A percentile compares a stretch with the other conserved stretches of the same genome.
phyloP scores from a whole-genome alignment of 1,284 basidiomycete genomes.

The Athelia psychrophila region DNA sequence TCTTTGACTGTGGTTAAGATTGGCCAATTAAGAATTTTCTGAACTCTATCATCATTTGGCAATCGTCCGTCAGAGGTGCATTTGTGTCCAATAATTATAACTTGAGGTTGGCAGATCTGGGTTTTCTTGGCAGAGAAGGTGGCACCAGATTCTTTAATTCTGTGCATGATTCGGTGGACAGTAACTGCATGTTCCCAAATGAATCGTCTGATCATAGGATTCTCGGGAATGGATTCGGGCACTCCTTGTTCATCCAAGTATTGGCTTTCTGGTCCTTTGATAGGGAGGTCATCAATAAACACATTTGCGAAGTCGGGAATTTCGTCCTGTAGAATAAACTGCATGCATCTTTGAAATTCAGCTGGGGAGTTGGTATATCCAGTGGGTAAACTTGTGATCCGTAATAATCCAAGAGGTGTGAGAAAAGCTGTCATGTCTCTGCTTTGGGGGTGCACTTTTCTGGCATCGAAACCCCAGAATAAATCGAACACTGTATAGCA shows the following conservation, averaged over 20 bases:
- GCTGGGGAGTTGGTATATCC: constrained; percentile 34
- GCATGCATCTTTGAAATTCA: constrained; percentile 33
- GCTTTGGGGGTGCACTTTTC: constrained; percentile 9
- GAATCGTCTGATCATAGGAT: constrained; percentile 24
- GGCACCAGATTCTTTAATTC: constrained; percentile 14
- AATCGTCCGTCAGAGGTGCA: constrained; percentile 19
- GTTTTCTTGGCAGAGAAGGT: constrained; percentile 22
- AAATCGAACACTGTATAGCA: constrained; percentile 17
- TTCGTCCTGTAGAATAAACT: constrained; percentile 26
- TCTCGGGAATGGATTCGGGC: constrained; percentile 17
- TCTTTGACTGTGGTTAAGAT: constrained; percentile 16
- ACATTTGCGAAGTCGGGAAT: constrained; percentile 20
- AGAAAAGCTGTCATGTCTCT: constrained; percentile 18
- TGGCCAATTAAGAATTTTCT: constrained; percentile 27
- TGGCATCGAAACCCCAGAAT: constrained; percentile 15
- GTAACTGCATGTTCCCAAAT: constrained; percentile 29
- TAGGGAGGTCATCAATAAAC: constrained; percentile 18
- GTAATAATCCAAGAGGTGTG: constrained; percentile 24
- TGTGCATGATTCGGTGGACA: constrained; percentile 25
- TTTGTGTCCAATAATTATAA: constrained; percentile 20
- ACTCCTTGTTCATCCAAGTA: constrained; percentile 15
- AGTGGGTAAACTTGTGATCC: constrained; percentile 28
- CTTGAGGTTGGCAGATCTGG: constrained; percentile 15
- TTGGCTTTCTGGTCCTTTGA: constrained; percentile 7
- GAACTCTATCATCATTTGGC: constrained; percentile 22